phyloP scores from a whole-genome alignment of 2,329 filamentous ascomycete genomes.

The Fusarium nelsonii region DNA sequence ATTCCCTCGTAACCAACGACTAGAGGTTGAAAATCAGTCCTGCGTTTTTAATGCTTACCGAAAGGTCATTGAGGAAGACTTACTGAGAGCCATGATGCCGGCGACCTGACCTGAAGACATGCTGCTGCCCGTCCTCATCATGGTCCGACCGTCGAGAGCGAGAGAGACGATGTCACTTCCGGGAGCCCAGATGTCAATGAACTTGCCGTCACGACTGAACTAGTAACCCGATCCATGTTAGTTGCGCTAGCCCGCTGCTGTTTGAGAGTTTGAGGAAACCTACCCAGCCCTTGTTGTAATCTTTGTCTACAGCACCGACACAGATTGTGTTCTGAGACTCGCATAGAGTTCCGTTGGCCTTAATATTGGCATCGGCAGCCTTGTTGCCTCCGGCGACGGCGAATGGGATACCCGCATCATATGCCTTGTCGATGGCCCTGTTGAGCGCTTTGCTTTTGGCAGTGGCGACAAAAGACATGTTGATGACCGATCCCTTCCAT shows the following conservation, averaged over 20 bases:
- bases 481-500: constrained; percentile 9
- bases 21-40: constrained; percentile 8
- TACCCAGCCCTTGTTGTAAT: constrained; percentile 13
- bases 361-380: not conserved
- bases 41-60: not conserved
- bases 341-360: constrained; percentile 10
- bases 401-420: constrained; percentile 8
- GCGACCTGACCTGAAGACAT: constrained; percentile 15
- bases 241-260: not conserved
- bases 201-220: constrained; percentile 9
- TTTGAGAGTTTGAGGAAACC: not conserved
- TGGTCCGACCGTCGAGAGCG: constrained; percentile 1
- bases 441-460: constrained; percentile 7
- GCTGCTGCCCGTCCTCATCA: constrained; percentile 9
- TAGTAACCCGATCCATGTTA: constrained; percentile 8
- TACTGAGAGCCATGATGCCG: constrained; percentile 16
- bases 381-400: constrained; percentile 13
- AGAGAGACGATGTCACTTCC: constrained; percentile 9
- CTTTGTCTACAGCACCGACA: constrained; percentile 9
- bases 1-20: constrained; percentile 7
- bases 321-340: constrained; percentile 11
- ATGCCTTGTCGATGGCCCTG: constrained; percentile 8
- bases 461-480: constrained; percentile 7
- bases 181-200: constrained; percentile 8
- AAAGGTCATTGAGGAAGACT: constrained; percentile 1